Base-by-base conservation (phyloP, 2,329 filamentous ascomycete species). In the Erysiphe neolycopersici region DNA sequence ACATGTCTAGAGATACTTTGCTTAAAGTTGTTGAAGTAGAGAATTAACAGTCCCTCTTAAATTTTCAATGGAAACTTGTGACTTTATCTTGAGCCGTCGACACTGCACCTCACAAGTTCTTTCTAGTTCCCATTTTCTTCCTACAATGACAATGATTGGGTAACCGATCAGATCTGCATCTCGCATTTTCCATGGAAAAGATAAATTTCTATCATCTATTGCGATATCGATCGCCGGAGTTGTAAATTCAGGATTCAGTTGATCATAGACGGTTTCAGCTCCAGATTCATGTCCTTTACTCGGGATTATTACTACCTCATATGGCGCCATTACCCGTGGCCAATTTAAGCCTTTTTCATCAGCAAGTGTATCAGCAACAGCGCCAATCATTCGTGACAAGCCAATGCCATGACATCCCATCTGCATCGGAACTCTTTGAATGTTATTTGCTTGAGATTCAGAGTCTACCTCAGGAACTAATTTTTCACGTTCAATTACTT, bases 401-500 rank as follows among this genome's bases (percentile, higher is more conserved):
- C 89, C 89, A 47, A 98, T 91, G 0, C 89, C 89, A 56, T 94
- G 83, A 57, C 89, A 98, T 44, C 89, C 89, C 89, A 98, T 98
- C 50, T 92, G 73, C 54, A 93, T 68, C 0, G 74, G 65, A 0
- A 73, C 64, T 36, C 51, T 46, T n/a, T 44, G 47, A 41, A 14
- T 47, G 11, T 1, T n/a, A 19, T 22, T 33, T 12, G 35, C 29
- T 41, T 45, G 5, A 13, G 22, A 19, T 32, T 43, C 39, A 32
- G 22, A 38, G 26, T 44, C 44, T 42, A 38, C n/a, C n/a, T 44
- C 29, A 16, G 41, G 12, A 32, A 43, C 49, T 29, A 35, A 38
- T 12, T 26, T n/a, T 11, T 38, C 16, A 13, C 36, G 16, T n/a
- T 48, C 36, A 35, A 58, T 54, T 18, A 48, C 52, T 14, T 52